A percentile compares a stretch with the other conserved stretches of the same genome.
These are phyloP conservation scores for Platanthera guangdongensis DNA, from an alignment of 106 monocot genomes.

Conservation along the genomic window DNA sequence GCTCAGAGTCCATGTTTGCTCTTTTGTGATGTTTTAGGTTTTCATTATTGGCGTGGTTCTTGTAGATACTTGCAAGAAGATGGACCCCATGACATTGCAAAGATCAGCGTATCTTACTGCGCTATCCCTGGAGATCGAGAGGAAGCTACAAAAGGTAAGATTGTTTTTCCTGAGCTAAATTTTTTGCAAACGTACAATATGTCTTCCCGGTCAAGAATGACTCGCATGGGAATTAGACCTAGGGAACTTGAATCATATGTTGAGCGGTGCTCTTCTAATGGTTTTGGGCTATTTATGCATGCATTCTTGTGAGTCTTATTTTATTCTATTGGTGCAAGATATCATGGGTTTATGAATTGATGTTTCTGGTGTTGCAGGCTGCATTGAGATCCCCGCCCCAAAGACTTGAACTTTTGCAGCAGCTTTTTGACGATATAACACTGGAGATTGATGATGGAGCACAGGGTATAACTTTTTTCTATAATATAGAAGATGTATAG, in stretches of 20 bases:
- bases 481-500: no score
- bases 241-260: not conserved
- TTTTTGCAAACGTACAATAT: not conserved
- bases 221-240: not conserved
- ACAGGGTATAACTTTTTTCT: slow-evolving; percentile 26
- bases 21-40: slow-evolving; percentile 4
- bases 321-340: not conserved
- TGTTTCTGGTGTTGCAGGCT: slow-evolving; percentile 29
- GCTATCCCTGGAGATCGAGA: slow-evolving; percentile 63
- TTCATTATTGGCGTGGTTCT: not conserved
- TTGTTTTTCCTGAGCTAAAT: slow-evolving; percentile 1
- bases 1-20: no score
- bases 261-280: no score
- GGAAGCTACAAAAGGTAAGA: slow-evolving; percentile 56
- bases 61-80: slow-evolving; percentile 88
- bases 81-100: slow-evolving; percentile 54
- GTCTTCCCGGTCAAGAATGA: not conserved
- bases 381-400: slow-evolving; percentile 42
- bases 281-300: not conserved
- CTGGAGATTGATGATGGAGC: slow-evolving; percentile 65
- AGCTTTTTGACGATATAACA: slow-evolving; percentile 68
- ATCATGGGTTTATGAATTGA: not conserved
- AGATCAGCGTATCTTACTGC: slow-evolving; percentile 52
- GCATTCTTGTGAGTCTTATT: not conserved
- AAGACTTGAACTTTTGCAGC: slow-evolving; percentile 41